Base-by-base conservation (phyloP, 805 yeast species). In the Kodamaea leandrae region DNA sequence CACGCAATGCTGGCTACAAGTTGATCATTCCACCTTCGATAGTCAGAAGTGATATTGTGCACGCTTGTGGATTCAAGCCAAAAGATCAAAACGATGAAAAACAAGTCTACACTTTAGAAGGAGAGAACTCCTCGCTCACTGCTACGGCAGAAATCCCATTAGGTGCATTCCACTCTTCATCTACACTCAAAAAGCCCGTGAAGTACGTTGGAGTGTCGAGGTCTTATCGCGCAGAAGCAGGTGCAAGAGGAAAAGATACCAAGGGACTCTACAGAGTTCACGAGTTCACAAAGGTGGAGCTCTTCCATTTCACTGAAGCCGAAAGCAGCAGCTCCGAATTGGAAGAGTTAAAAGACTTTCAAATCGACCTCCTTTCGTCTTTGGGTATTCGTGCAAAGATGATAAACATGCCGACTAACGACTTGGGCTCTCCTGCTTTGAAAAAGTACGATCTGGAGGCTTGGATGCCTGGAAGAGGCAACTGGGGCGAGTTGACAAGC, bases 121-220 rank as follows among this genome's bases (percentile, higher is more conserved):
- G 72, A 16, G 75, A 74, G 27, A 69, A 70, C 17, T 61, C 82
- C 37, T 83, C 95, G 28, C 66, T 93, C 21, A 82, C 91, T 0
- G 99, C 98, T 1, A 93, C 99, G 0, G 96, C 98, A 0, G 99
- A 93, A 58, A 91, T 93, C 24, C 87, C 99, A 0, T 60, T 93
- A 19, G 99, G 96, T 0, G 96, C 89, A 0, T 63, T 83, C 46
- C 80, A 78, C 39, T 75, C 83, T 4, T 76, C 83, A 42, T 66
- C 69, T 17, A 61, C 66, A 0, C 64, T 83, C 29, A 55, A 42
- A 2, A 64, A 78, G 4, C 89, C 95, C 0, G 48, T 67, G 10
- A 80, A 77, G 52, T 67, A 77, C 20, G 93, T 80, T 9, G 99
- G 97, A 1, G 72, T 88, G 1, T 83, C 95, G 40, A 72, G 97